These are phyloP conservation scores for Gentiana macrophylla DNA, from an alignment of 257 asterid species.

Conservation along the genomic window DNA sequence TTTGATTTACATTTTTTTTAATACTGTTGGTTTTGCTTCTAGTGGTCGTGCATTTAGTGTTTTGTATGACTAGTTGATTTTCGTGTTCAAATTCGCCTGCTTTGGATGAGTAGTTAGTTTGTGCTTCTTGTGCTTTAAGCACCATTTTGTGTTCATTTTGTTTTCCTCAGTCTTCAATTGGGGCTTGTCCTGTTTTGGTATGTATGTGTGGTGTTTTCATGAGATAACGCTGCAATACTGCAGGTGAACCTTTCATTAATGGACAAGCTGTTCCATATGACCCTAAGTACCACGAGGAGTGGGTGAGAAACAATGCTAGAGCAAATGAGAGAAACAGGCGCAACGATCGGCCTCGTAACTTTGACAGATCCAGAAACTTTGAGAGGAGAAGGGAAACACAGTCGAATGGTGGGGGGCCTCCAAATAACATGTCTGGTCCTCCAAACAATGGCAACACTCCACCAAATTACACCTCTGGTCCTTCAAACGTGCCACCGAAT, in stretches of 20 bases:
- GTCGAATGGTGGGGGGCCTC: conserved; percentile 23
- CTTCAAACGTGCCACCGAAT: conserved; percentile 6
- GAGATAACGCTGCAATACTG: conserved; percentile 10
- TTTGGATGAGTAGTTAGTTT: no score
- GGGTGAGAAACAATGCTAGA: conserved; percentile 85
- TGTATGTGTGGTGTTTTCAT: no score
- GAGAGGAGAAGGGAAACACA: conserved; percentile 30
- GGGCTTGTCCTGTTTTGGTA: neutral
- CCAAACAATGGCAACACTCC: conserved; percentile 13
- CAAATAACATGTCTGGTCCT: conserved; percentile 13
- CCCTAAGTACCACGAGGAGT: conserved; percentile 86
- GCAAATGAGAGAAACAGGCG: conserved; percentile 82
- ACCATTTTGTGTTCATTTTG: neutral
- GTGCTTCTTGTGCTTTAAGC: no score
- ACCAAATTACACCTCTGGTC: conserved; percentile 12
- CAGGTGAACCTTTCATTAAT: conserved; percentile 94
- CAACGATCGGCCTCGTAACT: conserved; percentile 69
- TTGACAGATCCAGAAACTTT: conserved; percentile 59
- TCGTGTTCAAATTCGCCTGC: no score
- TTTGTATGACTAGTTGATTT: no score
- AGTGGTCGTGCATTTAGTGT: no score
- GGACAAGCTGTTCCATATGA: conserved; percentile 97
- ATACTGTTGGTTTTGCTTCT: no score
- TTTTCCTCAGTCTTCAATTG: neutral
- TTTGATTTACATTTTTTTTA: no score